Evolutionary conservation across 2,329 filamentous ascomycete genomes (phyloP), one percentile per base, ranked within the genome.

Genomic region (Aspergillus tubingensis): DNA sequence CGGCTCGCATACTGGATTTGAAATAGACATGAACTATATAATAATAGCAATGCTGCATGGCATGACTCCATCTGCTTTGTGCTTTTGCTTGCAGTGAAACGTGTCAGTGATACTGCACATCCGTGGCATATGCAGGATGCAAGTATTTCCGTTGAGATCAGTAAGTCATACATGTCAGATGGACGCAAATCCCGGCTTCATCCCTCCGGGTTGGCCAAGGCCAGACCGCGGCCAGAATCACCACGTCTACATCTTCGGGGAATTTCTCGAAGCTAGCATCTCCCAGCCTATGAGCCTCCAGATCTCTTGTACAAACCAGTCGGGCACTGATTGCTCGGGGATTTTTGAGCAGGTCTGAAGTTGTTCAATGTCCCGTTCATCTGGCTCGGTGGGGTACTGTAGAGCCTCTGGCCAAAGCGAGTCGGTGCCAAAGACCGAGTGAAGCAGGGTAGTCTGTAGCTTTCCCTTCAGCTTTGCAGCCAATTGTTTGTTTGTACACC

Each of bases 231-330:
- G 15, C 47, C 10, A 8, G 8, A 32, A 17, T 8, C 2, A 10
- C 17, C 7, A 17, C 13, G 15, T 27, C 47, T 50, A 50, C 8
- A 15, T 17, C 25, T 32, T n/a, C 25, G 25, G 47, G 27, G 8
- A 5, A 6, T 51, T 23, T 10, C 49, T 43, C 3, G 47, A 61
- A 54, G 36, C 61, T 49, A 77, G 43, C 54, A 76, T 60, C 53
- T 86, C 83, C 85, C 85, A 87, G 0, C 85, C 85, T 6, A 87
- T 67, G 56, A 86, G 67, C 55, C 77, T 72, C 85, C 85, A 88
- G 2, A 87, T 70, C 64, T 86, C 81, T 58, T 79, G 77, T 56
- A 80, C 78, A 65, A 85, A 87, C 82, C 83, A 86, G 15, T 84
- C 80, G 3, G 77, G 67, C 4, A 80, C 75, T 8, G 80, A 71